A percentile compares a stretch with the other conserved stretches of the same genome.
Conservation (phyloP, 2,329 filamentous ascomycete genomes). For the Pyricularia pennisetigena region DNA sequence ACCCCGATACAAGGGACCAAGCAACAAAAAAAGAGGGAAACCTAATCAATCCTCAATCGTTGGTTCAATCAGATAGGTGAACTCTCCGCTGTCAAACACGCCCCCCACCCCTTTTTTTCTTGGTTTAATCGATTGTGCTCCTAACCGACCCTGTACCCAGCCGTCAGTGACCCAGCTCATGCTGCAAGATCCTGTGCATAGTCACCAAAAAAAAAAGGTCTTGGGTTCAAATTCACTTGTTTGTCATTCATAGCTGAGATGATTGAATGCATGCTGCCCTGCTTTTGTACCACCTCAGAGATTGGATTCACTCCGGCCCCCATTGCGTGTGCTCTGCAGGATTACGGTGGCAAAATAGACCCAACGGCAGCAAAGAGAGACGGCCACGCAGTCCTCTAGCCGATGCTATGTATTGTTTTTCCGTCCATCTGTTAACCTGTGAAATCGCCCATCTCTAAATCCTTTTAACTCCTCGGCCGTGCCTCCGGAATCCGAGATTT, state of each 20-base stretch:
- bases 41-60: neutral
- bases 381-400: neutral
- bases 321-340: neutral
- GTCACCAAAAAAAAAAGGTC: too few species aligned
- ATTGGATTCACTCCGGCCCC: neutral
- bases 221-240: too few species aligned
- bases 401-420: neutral
- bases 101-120: neutral
- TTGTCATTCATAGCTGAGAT: neutral
- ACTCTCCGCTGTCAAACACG: neutral
- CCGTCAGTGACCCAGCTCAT: neutral
- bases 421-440: neutral
- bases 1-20: neutral
- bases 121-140: too few species aligned
- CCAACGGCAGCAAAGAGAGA: neutral
- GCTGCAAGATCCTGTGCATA: neutral
- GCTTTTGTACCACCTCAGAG: too few species aligned
- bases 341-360: neutral
- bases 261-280: neutral
- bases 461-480: neutral
- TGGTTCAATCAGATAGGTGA: neutral
- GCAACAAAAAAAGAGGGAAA: neutral
- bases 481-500: neutral
- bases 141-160: neutral
- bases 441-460: neutral